Percentiles rank a stretch among this genome's conserved stretches.
phyloP scores from a whole-genome alignment of 371 early-diverging fungal species.

The Capillidium heterosporum region DNA sequence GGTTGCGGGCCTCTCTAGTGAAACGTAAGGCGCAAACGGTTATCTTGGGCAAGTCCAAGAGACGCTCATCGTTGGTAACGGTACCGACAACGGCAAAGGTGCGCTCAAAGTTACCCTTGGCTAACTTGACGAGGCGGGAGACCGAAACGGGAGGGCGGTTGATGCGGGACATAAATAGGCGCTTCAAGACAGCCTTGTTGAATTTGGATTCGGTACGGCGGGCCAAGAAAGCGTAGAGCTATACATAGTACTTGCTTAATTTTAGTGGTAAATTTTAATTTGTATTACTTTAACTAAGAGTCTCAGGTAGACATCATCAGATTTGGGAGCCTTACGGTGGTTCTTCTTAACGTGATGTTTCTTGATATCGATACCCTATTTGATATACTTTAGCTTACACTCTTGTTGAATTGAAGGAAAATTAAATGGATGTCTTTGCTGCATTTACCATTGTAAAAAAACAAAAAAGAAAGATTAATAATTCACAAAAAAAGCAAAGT shows the following conservation, averaged over 20 bases:
- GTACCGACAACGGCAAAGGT: slow-evolving; percentile 87
- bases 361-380: slow-evolving; percentile 87
- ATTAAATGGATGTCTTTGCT: no score
- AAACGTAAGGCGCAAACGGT: slow-evolving; percentile 88
- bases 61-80: slow-evolving; percentile 90
- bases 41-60: slow-evolving; percentile 87
- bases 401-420: no score
- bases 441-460: no score
- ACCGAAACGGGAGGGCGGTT: slow-evolving; percentile 91
- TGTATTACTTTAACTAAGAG: slow-evolving; percentile 79
- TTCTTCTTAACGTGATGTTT: slow-evolving; percentile 90
- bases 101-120: slow-evolving; percentile 50
- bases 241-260: not conserved
- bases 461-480: no score
- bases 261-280: not conserved
- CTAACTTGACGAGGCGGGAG: slow-evolving; percentile 61
- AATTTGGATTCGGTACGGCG: slow-evolving; percentile 95
- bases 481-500: no score
- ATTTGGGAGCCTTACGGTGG: slow-evolving; percentile 71
- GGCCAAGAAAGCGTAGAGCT: slow-evolving; percentile 96
- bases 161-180: slow-evolving; percentile 93
- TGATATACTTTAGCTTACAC: not conserved
- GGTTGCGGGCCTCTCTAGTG: slow-evolving; percentile 88
- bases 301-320: slow-evolving; percentile 83
- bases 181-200: slow-evolving; percentile 96